Conservation (phyloP, 441 rosid genomes). For the Corymbia citriodora region DNA sequence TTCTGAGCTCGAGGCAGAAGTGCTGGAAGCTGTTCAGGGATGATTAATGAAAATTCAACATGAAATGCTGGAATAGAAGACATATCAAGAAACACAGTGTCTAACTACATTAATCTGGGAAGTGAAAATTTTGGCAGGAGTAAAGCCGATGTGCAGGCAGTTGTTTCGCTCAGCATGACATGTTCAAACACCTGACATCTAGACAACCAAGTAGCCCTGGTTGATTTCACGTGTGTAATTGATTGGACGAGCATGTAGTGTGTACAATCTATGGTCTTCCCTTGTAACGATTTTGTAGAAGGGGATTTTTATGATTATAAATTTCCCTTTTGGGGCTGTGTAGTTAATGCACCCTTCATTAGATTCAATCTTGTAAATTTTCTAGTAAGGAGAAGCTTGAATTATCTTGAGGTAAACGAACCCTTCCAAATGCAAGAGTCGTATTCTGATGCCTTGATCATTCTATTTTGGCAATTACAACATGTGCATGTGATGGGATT, state of each 20-base stretch:
- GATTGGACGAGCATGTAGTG: neutral
- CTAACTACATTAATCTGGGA: neutral
- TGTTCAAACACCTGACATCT: neutral
- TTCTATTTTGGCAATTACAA: neutral
- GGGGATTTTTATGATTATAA: neutral
- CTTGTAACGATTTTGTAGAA: neutral
- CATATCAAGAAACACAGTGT: neutral
- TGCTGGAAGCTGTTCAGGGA: neutral
- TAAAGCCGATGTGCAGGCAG: neutral
- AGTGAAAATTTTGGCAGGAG: neutral
- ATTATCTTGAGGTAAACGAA: neutral
- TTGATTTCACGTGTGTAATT: neutral
- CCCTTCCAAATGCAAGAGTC: neutral
- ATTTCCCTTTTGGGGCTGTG: neutral
- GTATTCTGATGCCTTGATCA: neutral
- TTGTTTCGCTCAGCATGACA: neutral
- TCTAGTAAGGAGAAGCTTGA: neutral
- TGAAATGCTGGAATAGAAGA: neutral
- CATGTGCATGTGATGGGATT: neutral
- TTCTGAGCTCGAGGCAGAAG: constrained; percentile 30
- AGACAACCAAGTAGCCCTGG: neutral
- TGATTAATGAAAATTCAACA: neutral
- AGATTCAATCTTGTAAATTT: neutral
- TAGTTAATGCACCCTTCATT: neutral
- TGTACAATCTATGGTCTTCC: neutral